Evolutionary conservation across 2,329 filamentous ascomycete genomes (phyloP).

Genomic region (Geosmithia putterillii): DNA sequence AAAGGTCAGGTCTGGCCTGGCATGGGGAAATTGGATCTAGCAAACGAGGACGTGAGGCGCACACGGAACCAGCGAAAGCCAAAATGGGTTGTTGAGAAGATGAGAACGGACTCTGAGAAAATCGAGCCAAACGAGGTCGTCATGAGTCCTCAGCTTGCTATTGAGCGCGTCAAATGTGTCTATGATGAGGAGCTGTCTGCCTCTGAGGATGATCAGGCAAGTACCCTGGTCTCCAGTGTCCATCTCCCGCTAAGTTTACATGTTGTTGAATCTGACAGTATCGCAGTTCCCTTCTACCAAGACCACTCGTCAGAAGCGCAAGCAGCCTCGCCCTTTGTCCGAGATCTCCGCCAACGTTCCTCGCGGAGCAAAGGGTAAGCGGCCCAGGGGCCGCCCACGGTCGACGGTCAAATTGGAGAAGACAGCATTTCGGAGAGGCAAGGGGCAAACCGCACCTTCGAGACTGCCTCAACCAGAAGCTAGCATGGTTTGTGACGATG

Average conservation of each 20-base stretch:
- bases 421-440: background rate
- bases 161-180: slow-evolving; percentile 42
- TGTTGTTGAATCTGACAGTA: background rate
- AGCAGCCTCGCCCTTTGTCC: slow-evolving; percentile 15
- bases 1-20: slow-evolving; percentile 68
- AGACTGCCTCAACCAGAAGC: background rate
- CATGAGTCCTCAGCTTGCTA: slow-evolving; percentile 38
- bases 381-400: background rate
- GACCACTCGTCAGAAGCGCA: slow-evolving; percentile 15
- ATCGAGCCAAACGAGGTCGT: slow-evolving; percentile 55
- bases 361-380: slow-evolving; percentile 6
- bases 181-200: slow-evolving; percentile 43
- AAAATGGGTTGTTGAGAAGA: slow-evolving; percentile 53
- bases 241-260: background rate
- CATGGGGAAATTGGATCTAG: slow-evolving; percentile 74
- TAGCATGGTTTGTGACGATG: background rate
- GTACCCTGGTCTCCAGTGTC: slow-evolving; percentile 7
- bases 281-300: slow-evolving; percentile 14
- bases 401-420: background rate
- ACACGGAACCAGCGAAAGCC: slow-evolving; percentile 72
- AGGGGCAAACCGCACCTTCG: background rate
- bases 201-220: slow-evolving; percentile 28
- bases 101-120: slow-evolving; percentile 50
- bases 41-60: slow-evolving; percentile 58
- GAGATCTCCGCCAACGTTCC: slow-evolving; percentile 22